Conservation (phyloP, 2,329 filamentous ascomycete genomes). For the Alternaria angustiovoidea region DNA sequence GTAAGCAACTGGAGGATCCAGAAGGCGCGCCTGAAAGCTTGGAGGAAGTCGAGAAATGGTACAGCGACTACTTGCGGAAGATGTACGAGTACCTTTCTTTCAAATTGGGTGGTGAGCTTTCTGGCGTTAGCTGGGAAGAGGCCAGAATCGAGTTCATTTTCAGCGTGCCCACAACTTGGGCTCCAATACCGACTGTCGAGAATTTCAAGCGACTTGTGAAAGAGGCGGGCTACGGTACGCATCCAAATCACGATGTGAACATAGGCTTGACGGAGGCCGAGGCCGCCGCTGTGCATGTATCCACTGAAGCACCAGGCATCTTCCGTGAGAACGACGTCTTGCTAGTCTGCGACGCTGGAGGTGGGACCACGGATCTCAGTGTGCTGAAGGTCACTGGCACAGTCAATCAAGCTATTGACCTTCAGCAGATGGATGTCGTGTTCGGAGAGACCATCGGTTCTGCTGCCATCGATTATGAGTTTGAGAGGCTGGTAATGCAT, state of each 20-base stretch:
- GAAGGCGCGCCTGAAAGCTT: constrained; percentile 54
- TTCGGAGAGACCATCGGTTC: constrained; percentile 54
- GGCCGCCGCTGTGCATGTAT: constrained; percentile 61
- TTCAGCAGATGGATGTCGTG: constrained; percentile 50
- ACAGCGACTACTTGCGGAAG: constrained; percentile 59
- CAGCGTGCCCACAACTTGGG: constrained; percentile 67
- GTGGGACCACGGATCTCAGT: constrained; percentile 57
- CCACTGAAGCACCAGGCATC: constrained; percentile 47
- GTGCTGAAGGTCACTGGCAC: constrained; percentile 47
- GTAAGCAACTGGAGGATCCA: constrained; percentile 56
- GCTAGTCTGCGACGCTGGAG: constrained; percentile 61
- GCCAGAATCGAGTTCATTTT: constrained; percentile 64
- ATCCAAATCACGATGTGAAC: constrained; percentile 48
- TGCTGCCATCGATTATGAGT: constrained; percentile 52
- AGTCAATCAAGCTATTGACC: constrained; percentile 36
- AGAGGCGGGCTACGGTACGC: constrained; percentile 59
- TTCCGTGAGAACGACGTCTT: constrained; percentile 55
- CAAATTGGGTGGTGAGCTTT: constrained; percentile 47
- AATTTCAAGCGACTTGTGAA: constrained; percentile 59
- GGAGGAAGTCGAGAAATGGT: constrained; percentile 57
- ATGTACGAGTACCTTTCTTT: constrained; percentile 60
- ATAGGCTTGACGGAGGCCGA: constrained; percentile 64
- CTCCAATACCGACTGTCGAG: constrained; percentile 60
- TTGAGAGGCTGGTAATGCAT: constrained; percentile 46
- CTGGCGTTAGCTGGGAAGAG: constrained; percentile 47